Conservation (phyloP, 2,329 filamentous ascomycete species). For the Stagonosporopsis chrysanthemi region DNA sequence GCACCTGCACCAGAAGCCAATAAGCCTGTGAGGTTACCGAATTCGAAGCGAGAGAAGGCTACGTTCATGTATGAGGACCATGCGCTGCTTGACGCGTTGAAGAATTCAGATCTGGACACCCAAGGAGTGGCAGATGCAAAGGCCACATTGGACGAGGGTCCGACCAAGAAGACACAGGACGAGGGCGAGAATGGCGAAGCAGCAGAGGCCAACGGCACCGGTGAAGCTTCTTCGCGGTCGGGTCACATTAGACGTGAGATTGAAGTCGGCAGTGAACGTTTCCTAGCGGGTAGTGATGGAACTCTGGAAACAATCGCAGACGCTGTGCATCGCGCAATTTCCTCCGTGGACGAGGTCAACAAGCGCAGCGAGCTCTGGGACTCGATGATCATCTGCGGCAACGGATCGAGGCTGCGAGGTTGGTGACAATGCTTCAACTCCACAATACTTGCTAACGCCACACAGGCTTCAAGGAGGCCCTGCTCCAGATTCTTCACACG, state of each 20-base stretch:
- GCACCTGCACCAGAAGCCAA: slow-evolving; percentile 67
- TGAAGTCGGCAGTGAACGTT: slow-evolving; percentile 79
- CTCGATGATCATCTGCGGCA: slow-evolving; percentile 87
- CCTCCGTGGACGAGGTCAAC: slow-evolving; percentile 81
- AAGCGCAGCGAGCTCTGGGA: slow-evolving; percentile 92
- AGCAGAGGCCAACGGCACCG: slow-evolving; percentile 39
- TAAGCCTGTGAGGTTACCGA: slow-evolving; percentile 70
- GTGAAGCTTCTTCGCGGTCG: slow-evolving; percentile 28
- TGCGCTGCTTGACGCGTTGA: slow-evolving; percentile 61
- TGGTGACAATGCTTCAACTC: slow-evolving; percentile 20
- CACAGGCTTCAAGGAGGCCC: slow-evolving; percentile 83
- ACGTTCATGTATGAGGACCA: slow-evolving; percentile 78
- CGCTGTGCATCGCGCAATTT: slow-evolving; percentile 82
- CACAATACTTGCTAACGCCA: slow-evolving; percentile 40
- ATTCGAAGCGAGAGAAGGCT: slow-evolving; percentile 73
- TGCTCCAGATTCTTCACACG: slow-evolving; percentile 77
- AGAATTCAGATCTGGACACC: slow-evolving; percentile 57
- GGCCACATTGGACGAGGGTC: slow-evolving; percentile 58
- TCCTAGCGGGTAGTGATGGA: slow-evolving; percentile 66
- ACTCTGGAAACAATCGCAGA: slow-evolving; percentile 85
- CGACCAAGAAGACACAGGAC: slow-evolving; percentile 50
- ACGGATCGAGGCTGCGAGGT: slow-evolving; percentile 74
- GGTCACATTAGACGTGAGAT: slow-evolving; percentile 65
- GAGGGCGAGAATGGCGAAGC: slow-evolving; percentile 42
- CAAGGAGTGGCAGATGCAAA: slow-evolving; percentile 60